Evolutionary conservation across 2,329 filamentous ascomycete species (phyloP), one percentile per base, ranked within the genome.

Genomic region (Alternaria novae-zelandiae): DNA sequence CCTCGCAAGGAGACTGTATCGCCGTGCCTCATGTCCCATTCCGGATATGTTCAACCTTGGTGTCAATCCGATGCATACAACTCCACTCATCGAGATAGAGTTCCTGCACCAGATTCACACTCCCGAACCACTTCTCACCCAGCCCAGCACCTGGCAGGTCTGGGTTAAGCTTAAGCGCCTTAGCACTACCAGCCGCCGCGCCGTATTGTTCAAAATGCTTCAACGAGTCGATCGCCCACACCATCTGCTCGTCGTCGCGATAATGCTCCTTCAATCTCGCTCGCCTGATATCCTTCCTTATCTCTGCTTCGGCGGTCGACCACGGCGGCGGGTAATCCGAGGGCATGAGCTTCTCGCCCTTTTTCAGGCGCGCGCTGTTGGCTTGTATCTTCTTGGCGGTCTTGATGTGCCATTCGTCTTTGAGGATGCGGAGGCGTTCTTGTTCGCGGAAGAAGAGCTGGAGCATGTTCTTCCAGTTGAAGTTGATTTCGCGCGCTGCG

Each of bases 41-140:
- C 43, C 57, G 60, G 6, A 69, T 43, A 45, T 73, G 67, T 30
- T 73, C 71, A 6, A 66, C 58, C 59, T 74, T 74, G 1, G 62
- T 66, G 57, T 74, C 72, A 46, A 78, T 76, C 51, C 76, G 63
- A 57, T 78, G 72, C 70, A 77, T 65, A 44, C 74, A 74, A 54
- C 73, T 75, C 70, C 74, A 76, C 61, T 78, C 76, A 59, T 78
- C 76, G 26, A 78, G 54, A 62, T 72, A 75, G 5, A 78, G 63
- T 47, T 69, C 72, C 50, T 78, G 74, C 45, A 77, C 70, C 25
- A 76, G 28, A 63, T 72, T 68, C 6, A 68, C 64, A 44, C 74
- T 76, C 0, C 73, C 72, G 56, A 73, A 77, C 71, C 70, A 78
- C 11, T 65, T 66, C 55, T 77, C 76, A 2, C 76, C 76, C 6